Base-by-base conservation (phyloP, 148 eudicot species). In the Silene latifolia region DNA sequence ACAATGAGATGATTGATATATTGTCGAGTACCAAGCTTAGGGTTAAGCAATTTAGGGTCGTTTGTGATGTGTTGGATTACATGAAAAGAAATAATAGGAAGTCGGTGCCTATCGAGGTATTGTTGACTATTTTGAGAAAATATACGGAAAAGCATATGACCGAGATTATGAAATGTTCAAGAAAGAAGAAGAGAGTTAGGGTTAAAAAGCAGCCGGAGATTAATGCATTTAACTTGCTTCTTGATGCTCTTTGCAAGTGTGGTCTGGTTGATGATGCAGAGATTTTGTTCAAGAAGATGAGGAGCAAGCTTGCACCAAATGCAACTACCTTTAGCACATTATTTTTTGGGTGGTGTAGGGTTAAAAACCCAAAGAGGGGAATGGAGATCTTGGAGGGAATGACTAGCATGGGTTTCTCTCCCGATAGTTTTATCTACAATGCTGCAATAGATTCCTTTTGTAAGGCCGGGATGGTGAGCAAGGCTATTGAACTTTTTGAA, bases 271-370 rank as follows among this genome's bases (percentile, higher is more conserved):
- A 92, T 51, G 83, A 83, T 42, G 97, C 99, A 2, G 96, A 92
- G 63, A 63, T 75, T 54, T 82, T 90, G 89, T 85, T 85, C 77
- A 73, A 21, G 61, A 90, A 84, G 87, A 80, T 92, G 69, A 82
- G 78, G 75, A 79, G 69, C 59, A 90, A 84, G 80, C 74, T 95
- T 53, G 76, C 77, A 57, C 96, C 96, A 0, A 83, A 90, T 90
- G 90, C 86, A n/a, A 80, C 81, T 71, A 90, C 97, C 0, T 95
- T 84, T 64, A 90, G 82, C 67, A 85, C 85, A 25, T 71, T 95
- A 84, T 95, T 95, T 75, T 95, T 95, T 32, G 99, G 99, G 23
- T 95, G 99, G 99, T 95, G 99, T 81, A 88, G 96, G 81, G 89
- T 87, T 0, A 86, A 91, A 73, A 90, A 92, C 77, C 96, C 97